A percentile compares a stretch with the other conserved stretches of the same genome.
Conservation (phyloP, 306 rosid genomes). For the Prunus padus region DNA sequence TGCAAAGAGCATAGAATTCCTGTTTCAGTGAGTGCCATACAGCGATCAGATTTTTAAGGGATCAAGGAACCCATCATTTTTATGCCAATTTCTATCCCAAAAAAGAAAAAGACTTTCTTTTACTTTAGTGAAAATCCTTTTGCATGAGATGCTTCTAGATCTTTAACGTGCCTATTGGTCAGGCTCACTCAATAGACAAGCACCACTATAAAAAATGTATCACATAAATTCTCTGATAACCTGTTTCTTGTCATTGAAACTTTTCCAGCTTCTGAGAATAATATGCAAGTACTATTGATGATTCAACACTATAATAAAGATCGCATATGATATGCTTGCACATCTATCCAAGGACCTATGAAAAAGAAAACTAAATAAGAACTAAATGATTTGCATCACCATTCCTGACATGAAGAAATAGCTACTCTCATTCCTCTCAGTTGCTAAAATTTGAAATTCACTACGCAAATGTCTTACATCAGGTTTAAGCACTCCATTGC, state of each 20-base stretch:
- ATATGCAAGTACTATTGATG: background rate
- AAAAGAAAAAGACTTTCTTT: background rate
- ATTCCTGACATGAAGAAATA: slow-evolving; percentile 2
- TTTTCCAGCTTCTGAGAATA: too few species aligned
- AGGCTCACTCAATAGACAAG: background rate
- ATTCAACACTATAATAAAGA: background rate
- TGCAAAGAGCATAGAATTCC: background rate
- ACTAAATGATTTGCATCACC: background rate
- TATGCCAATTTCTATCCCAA: too few species aligned
- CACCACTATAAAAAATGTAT: background rate
- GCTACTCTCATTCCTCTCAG: background rate
- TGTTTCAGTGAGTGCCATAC: background rate
- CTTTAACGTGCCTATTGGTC: background rate
- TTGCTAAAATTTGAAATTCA: slow-evolving; percentile 14
- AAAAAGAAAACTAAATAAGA: background rate
- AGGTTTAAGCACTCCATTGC: slow-evolving; percentile 91
- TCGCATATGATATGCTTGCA: background rate
- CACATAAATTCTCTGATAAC: background rate
- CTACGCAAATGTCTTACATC: slow-evolving; percentile 55
- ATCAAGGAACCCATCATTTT: too few species aligned
- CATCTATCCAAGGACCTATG: background rate
- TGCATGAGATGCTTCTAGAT: background rate
- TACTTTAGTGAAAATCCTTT: background rate
- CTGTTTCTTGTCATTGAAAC: too few species aligned
- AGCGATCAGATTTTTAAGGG: background rate